These are phyloP conservation scores for Calocybe indica DNA, from an alignment of 768 basidiomycete species.

Conservation along the genomic window DNA sequence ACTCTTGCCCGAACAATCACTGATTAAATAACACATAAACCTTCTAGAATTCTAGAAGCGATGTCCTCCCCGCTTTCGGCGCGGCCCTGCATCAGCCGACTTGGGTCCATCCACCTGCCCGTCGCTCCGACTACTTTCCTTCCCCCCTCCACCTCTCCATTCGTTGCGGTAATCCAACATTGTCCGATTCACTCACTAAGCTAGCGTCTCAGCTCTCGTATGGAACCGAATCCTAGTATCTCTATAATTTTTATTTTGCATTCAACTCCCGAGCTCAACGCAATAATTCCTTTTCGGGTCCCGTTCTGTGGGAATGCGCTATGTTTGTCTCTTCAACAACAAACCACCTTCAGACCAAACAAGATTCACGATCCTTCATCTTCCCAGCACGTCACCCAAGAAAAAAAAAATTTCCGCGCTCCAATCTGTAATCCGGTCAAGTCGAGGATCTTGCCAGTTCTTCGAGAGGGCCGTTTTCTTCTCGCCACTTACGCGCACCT, in stretches of 20 bases:
- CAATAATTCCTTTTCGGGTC: constrained; percentile 15
- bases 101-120: constrained; percentile 7
- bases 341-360: constrained; percentile 1
- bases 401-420: constrained; percentile 7
- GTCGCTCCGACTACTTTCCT: no score
- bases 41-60: constrained; percentile 26
- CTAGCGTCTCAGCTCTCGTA: not conserved
- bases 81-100: constrained; percentile 13
- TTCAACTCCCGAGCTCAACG: constrained; percentile 6
- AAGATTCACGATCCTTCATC: constrained; percentile 12
- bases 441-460: not conserved
- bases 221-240: not conserved
- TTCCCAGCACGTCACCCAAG: constrained; percentile 10
- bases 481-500: no score
- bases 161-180: not conserved
- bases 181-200: not conserved
- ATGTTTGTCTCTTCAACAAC: constrained; percentile 5
- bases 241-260: not conserved
- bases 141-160: no score
- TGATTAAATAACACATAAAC: constrained; percentile 17
- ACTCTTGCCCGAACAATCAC: constrained; percentile 25
- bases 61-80: constrained; percentile 4
- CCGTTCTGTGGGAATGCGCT: constrained; percentile 10
- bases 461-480: not conserved
- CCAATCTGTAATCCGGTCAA: not conserved